Evolutionary conservation across 1,139 yeast genomes (phyloP).

Genomic region (Blastobotrys persicus): DNA sequence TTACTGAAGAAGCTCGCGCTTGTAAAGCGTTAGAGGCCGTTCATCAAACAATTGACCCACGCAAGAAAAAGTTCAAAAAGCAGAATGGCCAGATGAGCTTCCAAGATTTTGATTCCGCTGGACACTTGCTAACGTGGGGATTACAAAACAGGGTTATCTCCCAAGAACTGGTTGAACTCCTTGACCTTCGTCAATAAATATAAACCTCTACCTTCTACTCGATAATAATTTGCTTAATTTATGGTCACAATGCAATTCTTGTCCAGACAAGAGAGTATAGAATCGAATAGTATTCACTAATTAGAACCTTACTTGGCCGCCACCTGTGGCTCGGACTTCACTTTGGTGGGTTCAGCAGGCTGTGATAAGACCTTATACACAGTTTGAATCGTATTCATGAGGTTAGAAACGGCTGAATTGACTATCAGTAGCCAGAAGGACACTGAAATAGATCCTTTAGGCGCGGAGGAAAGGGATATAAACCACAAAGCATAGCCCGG

Average conservation of each 20-base stretch:
- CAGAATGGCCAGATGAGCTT: slow-evolving; percentile 17
- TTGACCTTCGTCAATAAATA: slow-evolving; percentile 2
- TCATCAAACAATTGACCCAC: slow-evolving; percentile 38
- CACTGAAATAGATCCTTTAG: slow-evolving; percentile 42
- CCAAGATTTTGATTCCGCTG: slow-evolving; percentile 31
- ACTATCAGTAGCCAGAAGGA: slow-evolving; percentile 40
- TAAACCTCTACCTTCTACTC: background rate
- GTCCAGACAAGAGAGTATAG: background rate
- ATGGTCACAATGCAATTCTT: background rate
- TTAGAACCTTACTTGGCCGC: background rate
- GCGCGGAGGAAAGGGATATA: slow-evolving; percentile 60
- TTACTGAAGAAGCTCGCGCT: slow-evolving; percentile 29
- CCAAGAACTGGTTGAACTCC: slow-evolving; percentile 11
- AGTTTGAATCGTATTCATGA: background rate
- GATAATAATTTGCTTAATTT: background rate
- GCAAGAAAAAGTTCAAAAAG: slow-evolving; percentile 30
- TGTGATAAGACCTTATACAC: slow-evolving; percentile 9
- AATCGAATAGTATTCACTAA: too few species aligned
- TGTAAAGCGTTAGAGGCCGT: slow-evolving; percentile 31
- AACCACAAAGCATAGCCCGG: slow-evolving; percentile 58
- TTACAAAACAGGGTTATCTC: slow-evolving; percentile 25
- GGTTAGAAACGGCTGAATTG: slow-evolving; percentile 28
- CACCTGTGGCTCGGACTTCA: background rate
- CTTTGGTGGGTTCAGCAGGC: background rate
- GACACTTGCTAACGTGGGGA: slow-evolving; percentile 35